These are phyloP conservation scores for Sonneratia caseolaris DNA, from an alignment of 345 rosid species.

Conservation along the genomic window DNA sequence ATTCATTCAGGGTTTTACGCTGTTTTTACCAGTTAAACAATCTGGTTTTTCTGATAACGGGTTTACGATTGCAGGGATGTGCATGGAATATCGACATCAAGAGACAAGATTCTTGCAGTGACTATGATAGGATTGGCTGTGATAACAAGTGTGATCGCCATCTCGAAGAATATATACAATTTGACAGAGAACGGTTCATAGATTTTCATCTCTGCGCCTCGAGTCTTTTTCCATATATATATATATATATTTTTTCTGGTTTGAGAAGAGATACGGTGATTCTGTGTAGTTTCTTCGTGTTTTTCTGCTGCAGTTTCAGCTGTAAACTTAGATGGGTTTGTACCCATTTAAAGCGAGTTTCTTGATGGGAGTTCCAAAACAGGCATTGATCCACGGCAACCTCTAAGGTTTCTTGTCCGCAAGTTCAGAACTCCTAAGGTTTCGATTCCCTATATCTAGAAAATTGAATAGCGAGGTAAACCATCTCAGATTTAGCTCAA, in stretches of 20 bases:
- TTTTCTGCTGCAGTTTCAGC: neutral
- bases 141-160: conserved; percentile 37
- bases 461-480: neutral
- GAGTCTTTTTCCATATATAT: neutral
- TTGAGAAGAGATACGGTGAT: neutral
- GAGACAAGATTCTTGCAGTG: conserved; percentile 26
- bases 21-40: neutral
- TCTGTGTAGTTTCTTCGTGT: neutral
- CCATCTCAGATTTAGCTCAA: neutral
- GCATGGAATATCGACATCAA: conserved; percentile 27
- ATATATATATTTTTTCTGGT: neutral
- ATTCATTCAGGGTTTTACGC: neutral
- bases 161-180: conserved; percentile 31
- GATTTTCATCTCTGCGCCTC: neutral
- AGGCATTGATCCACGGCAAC: neutral
- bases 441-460: neutral
- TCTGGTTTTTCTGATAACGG: neutral
- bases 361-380: neutral
- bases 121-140: conserved; percentile 38
- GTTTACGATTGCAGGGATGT: conserved; percentile 32
- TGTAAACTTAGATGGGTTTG: neutral
- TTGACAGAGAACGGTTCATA: conserved; percentile 13
- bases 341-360: neutral
- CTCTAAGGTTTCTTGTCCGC: neutral
- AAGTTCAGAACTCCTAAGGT: neutral